A percentile compares a stretch with the other conserved stretches of the same genome.
Conservation (phyloP, 352 stramenopile genomes). For the Elongisporangium senticosum region DNA sequence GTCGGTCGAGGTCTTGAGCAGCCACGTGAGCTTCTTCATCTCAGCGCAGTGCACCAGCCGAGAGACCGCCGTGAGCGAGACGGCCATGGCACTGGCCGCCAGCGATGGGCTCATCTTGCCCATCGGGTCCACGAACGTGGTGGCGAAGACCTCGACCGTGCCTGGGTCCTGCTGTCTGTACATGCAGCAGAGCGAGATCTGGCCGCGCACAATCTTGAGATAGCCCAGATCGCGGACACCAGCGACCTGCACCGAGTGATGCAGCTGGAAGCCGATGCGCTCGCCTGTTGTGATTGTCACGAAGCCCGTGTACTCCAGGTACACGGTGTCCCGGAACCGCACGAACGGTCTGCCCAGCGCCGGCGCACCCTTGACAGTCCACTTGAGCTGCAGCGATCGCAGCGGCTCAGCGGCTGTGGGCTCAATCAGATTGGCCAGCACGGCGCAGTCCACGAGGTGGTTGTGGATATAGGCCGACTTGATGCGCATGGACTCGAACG, state of each 20-base stretch:
- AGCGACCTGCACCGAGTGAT: conserved; percentile 29
- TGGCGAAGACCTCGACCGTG: conserved; percentile 30
- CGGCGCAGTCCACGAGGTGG: conserved; percentile 14
- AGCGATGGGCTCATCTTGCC: conserved; percentile 16
- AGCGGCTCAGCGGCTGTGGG: conserved; percentile 16
- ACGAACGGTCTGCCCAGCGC: conserved; percentile 5
- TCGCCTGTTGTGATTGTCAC: conserved; percentile 15
- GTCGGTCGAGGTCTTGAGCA: not conserved
- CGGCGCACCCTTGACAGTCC: conserved; percentile 11
- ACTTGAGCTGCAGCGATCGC: conserved; percentile 24
- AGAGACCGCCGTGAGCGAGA: conserved; percentile 21
- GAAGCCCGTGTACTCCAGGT: conserved; percentile 21
- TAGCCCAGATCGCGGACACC: conserved; percentile 4
- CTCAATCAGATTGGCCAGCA: conserved; percentile 23
- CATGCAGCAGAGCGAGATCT: conserved; percentile 41
- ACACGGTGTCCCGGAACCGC: conserved; percentile 26
- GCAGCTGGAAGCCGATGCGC: conserved; percentile 23
- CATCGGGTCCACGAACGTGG: conserved; percentile 20
- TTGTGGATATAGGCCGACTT: conserved; percentile 30
- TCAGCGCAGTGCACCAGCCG: conserved; percentile 27
- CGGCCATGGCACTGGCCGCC: conserved; percentile 24
- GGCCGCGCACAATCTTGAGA: conserved; percentile 20
- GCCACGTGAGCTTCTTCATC: conserved; percentile 35
- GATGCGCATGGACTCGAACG: conserved; percentile 27
- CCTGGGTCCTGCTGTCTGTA: conserved; percentile 22